A percentile compares a stretch with the other conserved stretches of the same genome.
These are phyloP conservation scores for Aspergillus nanangensis DNA, from an alignment of 495 filamentous ascomycete species.

Conservation along the genomic window DNA sequence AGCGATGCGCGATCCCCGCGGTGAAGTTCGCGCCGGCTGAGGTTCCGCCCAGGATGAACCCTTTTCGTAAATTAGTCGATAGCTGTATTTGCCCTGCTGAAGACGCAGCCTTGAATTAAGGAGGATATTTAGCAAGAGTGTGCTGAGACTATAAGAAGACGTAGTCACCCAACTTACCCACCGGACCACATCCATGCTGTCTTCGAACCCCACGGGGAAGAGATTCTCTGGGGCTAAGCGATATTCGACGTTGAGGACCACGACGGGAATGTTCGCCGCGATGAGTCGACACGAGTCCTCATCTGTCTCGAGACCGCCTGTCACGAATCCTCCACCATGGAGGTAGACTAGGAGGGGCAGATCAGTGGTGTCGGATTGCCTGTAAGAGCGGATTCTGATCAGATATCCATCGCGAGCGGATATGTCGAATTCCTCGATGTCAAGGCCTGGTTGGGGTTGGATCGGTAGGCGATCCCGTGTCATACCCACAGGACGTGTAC, in stretches of 20 bases:
- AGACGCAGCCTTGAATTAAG: conserved; percentile 1
- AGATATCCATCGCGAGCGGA: conserved; percentile 11
- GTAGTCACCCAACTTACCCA: conserved; percentile 11
- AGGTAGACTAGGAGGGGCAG: conserved; percentile 29
- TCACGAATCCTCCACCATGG: conserved; percentile 38
- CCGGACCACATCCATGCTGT: conserved; percentile 41
- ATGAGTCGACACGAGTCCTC: conserved; percentile 28
- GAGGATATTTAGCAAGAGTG: neutral
- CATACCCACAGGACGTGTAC: neutral
- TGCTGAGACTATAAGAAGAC: neutral
- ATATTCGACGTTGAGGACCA: conserved; percentile 62
- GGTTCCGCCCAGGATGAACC: conserved; percentile 14
- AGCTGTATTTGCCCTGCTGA: conserved; percentile 3
- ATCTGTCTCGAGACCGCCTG: conserved; percentile 34
- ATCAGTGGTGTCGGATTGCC: neutral
- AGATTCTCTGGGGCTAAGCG: conserved; percentile 63
- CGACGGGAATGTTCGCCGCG: conserved; percentile 20
- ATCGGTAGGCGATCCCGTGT: conserved; percentile 10
- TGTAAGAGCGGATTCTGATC: conserved; percentile 11
- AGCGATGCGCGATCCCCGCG: conserved; percentile 10
- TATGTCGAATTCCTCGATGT: conserved; percentile 14
- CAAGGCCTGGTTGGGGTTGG: conserved; percentile 7
- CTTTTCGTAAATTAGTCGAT: conserved; percentile 6
- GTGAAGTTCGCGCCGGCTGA: conserved; percentile 19
- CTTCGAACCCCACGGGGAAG: conserved; percentile 51